These are phyloP conservation scores for Drechslera avenae DNA, from an alignment of 2,329 filamentous ascomycete species.

Conservation along the genomic window DNA sequence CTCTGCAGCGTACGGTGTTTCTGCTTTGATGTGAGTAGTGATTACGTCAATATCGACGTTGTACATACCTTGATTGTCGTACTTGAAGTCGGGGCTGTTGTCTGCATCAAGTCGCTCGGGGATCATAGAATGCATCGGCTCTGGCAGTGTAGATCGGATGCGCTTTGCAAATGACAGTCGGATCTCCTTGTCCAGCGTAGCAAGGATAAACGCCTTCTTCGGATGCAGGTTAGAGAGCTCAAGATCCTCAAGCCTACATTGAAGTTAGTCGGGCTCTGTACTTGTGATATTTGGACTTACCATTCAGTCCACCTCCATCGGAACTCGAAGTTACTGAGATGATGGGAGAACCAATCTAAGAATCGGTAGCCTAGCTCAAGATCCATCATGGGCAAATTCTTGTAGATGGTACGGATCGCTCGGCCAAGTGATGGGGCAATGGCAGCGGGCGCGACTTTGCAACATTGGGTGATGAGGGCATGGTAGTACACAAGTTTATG, in stretches of 20 bases:
- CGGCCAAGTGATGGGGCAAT: conserved; percentile 92
- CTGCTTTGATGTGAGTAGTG: conserved; percentile 49
- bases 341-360: conserved; percentile 96
- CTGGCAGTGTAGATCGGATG: conserved; percentile 90
- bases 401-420: conserved; percentile 90
- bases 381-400: conserved; percentile 80
- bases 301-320: conserved; percentile 99
- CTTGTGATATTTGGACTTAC: conserved; percentile 52
- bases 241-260: conserved; percentile 74
- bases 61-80: conserved; percentile 70
- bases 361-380: conserved; percentile 86
- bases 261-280: conserved; percentile 13
- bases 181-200: conserved; percentile 94
- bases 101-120: conserved; percentile 90
- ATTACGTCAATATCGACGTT: not conserved
- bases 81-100: conserved; percentile 94
- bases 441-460: conserved; percentile 94
- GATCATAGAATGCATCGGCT: conserved; percentile 80
- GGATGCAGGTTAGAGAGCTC: conserved; percentile 77
- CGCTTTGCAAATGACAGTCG: conserved; percentile 94
- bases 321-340: conserved; percentile 98
- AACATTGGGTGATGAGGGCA: conserved; percentile 89
- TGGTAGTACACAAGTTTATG: conserved; percentile 98
- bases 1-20: conserved; percentile 79
- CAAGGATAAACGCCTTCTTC: conserved; percentile 90